Conservation (phyloP, 1,284 basidiomycete species). For the Ustilago bromivora region DNA sequence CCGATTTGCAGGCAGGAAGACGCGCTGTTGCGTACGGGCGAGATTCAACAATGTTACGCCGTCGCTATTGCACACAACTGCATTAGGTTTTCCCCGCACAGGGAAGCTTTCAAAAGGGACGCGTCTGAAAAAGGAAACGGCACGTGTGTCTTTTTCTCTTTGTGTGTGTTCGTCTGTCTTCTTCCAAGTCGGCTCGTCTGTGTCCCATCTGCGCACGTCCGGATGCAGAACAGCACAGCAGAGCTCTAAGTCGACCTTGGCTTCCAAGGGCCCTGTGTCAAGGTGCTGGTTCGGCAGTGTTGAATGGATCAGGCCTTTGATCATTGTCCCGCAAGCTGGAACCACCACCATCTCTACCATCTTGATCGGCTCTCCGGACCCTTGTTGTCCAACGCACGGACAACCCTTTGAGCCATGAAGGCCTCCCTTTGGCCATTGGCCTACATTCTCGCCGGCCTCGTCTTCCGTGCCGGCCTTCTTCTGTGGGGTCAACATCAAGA, state of each 20-base stretch:
- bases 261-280: background rate
- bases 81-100: constrained; percentile 8
- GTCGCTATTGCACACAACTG: background rate
- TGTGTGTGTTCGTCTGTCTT: background rate
- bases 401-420: constrained; percentile 25
- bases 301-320: background rate
- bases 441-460: constrained; percentile 72
- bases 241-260: constrained; percentile 4
- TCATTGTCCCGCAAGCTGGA: constrained; percentile 5
- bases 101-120: background rate
- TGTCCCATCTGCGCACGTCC: background rate
- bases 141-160: background rate
- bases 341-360: constrained; percentile 6
- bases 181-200: constrained; percentile 12
- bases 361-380: background rate
- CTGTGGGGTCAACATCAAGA: constrained; percentile 91
- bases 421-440: constrained; percentile 22
- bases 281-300: background rate
- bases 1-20: background rate
- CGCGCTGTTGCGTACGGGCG: constrained; percentile 8
- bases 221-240: constrained; percentile 8
- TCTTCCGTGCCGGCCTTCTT: constrained; percentile 79
- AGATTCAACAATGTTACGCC: constrained; percentile 9
- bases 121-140: constrained; percentile 1
- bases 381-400: background rate